Conservation (phyloP, 345 rosid species). For the Firmiana major region DNA sequence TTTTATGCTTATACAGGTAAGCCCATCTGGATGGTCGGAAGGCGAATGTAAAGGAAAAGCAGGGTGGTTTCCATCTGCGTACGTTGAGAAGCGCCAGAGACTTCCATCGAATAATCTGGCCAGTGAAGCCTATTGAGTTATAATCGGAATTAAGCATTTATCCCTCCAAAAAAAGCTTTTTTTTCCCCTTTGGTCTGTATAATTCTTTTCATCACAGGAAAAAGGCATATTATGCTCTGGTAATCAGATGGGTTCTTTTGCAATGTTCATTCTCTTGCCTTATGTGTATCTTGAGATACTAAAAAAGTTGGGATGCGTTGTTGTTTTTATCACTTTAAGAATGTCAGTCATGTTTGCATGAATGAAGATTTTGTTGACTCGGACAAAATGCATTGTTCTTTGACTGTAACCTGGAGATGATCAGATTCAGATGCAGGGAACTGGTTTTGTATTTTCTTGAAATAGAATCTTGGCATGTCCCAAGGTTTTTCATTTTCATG, state of each 20-base stretch:
- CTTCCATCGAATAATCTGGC: constrained; percentile 50
- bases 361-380: not conserved
- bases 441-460: not conserved
- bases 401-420: not conserved
- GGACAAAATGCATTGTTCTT: not conserved
- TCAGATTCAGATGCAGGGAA: not conserved
- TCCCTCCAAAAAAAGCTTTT: not conserved
- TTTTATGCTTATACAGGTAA: constrained; percentile 42
- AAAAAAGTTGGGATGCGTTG: not conserved
- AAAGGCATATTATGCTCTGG: not conserved
- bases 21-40: constrained; percentile 87
- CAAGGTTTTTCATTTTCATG: too few relatives aligned
- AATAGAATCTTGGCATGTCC: too few relatives aligned
- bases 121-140: constrained; percentile 40
- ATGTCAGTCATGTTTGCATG: not conserved
- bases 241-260: not conserved
- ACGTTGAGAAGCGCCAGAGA: constrained; percentile 84
- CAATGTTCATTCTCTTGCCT: constrained; percentile 3
- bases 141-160: not conserved
- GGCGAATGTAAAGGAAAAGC: constrained; percentile 95
- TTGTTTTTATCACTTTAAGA: not conserved
- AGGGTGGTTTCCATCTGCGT: constrained; percentile 93
- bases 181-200: not conserved
- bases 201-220: not conserved
- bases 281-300: not conserved